Percentiles rank a stretch among this genome's conserved stretches.
Evolutionary conservation across 495 filamentous ascomycete genomes (phyloP).

Genomic region (Hypoxylon fragiforme): DNA sequence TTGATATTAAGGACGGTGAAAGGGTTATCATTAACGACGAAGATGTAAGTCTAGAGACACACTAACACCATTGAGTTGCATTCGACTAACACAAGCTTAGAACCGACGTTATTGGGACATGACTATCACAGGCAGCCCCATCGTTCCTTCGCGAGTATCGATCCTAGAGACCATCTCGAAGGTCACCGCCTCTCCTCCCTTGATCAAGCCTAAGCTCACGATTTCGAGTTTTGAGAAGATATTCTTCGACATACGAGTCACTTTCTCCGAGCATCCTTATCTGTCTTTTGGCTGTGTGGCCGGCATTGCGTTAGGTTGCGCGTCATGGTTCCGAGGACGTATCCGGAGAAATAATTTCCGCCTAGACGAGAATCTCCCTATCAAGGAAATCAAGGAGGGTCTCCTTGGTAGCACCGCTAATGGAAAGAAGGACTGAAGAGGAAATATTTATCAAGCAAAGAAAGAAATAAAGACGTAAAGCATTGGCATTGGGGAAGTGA

Average conservation of each 20-base stretch:
- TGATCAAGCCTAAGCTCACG: slow-evolving; percentile 85
- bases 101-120: slow-evolving; percentile 93
- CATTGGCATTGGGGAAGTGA: slow-evolving; percentile 24
- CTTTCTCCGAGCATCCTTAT: slow-evolving; percentile 71
- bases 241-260: slow-evolving; percentile 73
- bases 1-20: slow-evolving; percentile 82
- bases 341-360: slow-evolving; percentile 66
- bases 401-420: slow-evolving; percentile 60
- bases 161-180: slow-evolving; percentile 94
- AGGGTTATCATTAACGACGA: slow-evolving; percentile 96
- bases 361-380: slow-evolving; percentile 70
- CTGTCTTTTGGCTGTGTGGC: slow-evolving; percentile 65
- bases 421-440: slow-evolving; percentile 81
- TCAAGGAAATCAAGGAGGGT: slow-evolving; percentile 53
- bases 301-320: slow-evolving; percentile 52
- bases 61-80: neutral
- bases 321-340: slow-evolving; percentile 62
- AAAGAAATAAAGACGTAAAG: slow-evolving; percentile 16
- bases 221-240: slow-evolving; percentile 74
- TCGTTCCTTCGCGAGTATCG: slow-evolving; percentile 86
- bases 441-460: slow-evolving; percentile 7
- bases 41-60: slow-evolving; percentile 66
- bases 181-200: slow-evolving; percentile 68
- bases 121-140: slow-evolving; percentile 82
- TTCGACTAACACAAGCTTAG: slow-evolving; percentile 47